Evolutionary conservation across 2,329 filamentous ascomycete species (phyloP).

Genomic region (Ophiostoma sp.): DNA sequence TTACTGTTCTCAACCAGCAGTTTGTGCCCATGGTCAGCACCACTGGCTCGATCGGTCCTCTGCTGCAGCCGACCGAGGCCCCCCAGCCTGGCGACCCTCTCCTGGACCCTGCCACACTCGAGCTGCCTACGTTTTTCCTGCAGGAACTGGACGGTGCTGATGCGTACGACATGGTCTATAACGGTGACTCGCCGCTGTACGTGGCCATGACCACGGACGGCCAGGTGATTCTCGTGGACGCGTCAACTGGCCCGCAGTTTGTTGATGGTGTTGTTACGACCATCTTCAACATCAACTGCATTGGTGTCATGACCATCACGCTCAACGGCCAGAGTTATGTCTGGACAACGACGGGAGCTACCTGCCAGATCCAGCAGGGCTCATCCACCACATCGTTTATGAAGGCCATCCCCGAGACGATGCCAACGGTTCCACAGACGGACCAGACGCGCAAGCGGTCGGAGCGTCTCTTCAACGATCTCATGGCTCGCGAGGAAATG

Average conservation of each 20-base stretch:
- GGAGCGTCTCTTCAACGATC: constrained; percentile 12
- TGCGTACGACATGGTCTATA: background rate
- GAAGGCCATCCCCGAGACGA: constrained; percentile 17
- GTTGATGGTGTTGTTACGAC: constrained; percentile 18
- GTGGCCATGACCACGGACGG: background rate
- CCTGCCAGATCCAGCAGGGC: background rate
- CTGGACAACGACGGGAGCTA: background rate
- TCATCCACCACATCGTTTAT: constrained; percentile 1
- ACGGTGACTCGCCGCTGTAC: background rate
- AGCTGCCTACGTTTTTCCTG: constrained; percentile 18
- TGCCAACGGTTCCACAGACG: constrained; percentile 16
- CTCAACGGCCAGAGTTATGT: background rate
- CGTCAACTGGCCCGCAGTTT: constrained; percentile 11
- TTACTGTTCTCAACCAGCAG: constrained; percentile 22
- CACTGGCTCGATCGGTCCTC: constrained; percentile 16
- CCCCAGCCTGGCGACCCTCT: constrained; percentile 16
- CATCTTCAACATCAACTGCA: constrained; percentile 22
- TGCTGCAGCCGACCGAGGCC: constrained; percentile 21
- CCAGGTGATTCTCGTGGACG: constrained; percentile 21
- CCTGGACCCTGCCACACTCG: constrained; percentile 17
- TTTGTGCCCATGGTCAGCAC: constrained; percentile 24
- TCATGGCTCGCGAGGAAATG: constrained; percentile 10
- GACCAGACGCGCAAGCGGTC: constrained; percentile 15
- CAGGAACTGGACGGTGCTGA: background rate
- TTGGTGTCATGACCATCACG: constrained; percentile 21